Conservation (phyloP, 2,329 filamentous ascomycete genomes). For the Lasiodiplodia citricola region DNA sequence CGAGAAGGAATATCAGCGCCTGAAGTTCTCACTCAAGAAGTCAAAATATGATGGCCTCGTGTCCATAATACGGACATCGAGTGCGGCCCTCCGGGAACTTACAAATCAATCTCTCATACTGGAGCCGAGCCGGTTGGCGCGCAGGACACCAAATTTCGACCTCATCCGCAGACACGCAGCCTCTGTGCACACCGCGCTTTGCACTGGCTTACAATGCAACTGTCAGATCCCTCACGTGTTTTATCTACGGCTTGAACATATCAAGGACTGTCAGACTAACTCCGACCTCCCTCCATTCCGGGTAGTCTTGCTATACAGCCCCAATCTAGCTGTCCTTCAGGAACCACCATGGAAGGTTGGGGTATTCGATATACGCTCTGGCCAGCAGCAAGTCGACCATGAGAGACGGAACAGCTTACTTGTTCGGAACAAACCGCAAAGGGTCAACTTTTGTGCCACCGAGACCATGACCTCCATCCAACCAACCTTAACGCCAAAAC, state of each 20-base stretch:
- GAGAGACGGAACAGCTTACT: too few species aligned
- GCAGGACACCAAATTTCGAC: background rate
- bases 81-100: background rate
- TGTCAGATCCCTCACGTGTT: background rate
- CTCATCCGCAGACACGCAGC: background rate
- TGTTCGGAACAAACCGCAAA: background rate
- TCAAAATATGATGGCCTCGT: background rate
- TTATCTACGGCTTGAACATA: background rate
- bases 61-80: background rate
- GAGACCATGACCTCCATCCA: background rate
- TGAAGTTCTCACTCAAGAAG: background rate
- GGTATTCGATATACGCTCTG: background rate
- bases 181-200: background rate
- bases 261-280: background rate
- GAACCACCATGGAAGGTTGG: background rate
- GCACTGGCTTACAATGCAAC: background rate
- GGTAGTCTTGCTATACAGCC: background rate
- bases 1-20: background rate
- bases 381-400: background rate
- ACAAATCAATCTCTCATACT: background rate
- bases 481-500: background rate
- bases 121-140: background rate
- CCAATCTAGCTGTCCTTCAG: background rate
- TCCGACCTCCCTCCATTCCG: background rate
- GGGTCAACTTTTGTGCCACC: background rate